Base-by-base conservation (phyloP, 2,329 filamentous ascomycete species). In the Botrytis fabae region DNA sequence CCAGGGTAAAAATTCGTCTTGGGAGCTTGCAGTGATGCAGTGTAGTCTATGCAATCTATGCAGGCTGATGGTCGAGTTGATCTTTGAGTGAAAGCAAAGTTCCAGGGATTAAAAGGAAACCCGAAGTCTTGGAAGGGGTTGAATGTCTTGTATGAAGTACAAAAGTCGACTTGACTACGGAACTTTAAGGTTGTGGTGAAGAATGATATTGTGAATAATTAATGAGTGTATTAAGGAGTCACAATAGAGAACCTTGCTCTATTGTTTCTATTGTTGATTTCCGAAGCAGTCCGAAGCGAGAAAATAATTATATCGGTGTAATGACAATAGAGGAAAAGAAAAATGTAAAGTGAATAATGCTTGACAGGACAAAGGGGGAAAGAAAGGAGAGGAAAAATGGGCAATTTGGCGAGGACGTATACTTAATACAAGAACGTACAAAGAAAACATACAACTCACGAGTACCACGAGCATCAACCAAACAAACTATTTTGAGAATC, bases 231-330 rank as follows among this genome's bases (percentile, higher is more conserved):
- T 68, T n/a, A 12, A 54, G 16, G 61, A 68, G 51, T 60, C 62
- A 68, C 51, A 72, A 72, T 72, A 66, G 70, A 72, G 62, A 38
- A 68, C 64, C 64, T 57, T 57, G 32, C 64, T 68, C 64, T 20
- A 57, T 57, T 68, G 32, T 71, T 60, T 60, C 62, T 72, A 68
- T 72, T 72, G 70, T 61, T 59, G 38, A 42, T 18, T 35, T 22
- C 40, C 10, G 28, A 40, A 40, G 6, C 25, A 42, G 40, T n/a
- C 25, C 35, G 64, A 68, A 68, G 46, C 46, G 64, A 68, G 28
- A 7, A 54, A 40, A 42, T 28, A 57, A 38, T 68, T 32, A 10
- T 60, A 60, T 38, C 48, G 25, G 28, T 51, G 28, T 28, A 70
- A 70, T 22, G 38, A 71, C 61, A 59, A 71, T 18, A 66, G 70